These are phyloP conservation scores for Tetrapisispora fleetii DNA, from an alignment of 805 yeast genomes.

Conservation along the genomic window DNA sequence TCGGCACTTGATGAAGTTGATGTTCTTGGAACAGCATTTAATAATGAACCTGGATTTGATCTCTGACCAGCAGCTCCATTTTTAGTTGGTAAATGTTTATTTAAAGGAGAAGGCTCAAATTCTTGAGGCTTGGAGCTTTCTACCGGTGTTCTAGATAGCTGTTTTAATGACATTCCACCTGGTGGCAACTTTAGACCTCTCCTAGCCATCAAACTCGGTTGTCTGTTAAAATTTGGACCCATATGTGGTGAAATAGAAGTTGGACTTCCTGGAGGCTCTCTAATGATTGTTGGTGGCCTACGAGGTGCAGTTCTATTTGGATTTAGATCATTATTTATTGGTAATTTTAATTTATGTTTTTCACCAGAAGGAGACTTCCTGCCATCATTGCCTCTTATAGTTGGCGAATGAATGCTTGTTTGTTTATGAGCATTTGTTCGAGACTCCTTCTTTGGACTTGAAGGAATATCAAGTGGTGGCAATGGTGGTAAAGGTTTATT, in stretches of 20 bases:
- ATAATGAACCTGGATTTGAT: conserved; percentile 24
- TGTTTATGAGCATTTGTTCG: neutral
- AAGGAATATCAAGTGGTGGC: neutral
- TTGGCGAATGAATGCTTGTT: neutral
- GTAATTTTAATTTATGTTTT: neutral
- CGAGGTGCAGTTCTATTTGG: conserved; percentile 24
- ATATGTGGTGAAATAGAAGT: conserved; percentile 9
- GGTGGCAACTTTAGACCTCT: conserved; percentile 65
- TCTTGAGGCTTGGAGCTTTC: conserved; percentile 16
- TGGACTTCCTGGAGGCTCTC: conserved; percentile 26
- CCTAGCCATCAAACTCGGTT: conserved; percentile 74
- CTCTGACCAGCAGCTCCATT: conserved; percentile 13
- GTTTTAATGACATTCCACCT: conserved; percentile 28
- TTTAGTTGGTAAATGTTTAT: conserved; percentile 8
- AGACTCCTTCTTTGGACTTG: neutral
- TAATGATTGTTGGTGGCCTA: conserved; percentile 11
- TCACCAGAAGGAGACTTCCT: neutral
- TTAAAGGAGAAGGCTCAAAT: conserved; percentile 23
- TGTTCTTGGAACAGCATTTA: conserved; percentile 25
- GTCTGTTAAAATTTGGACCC: neutral
- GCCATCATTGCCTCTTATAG: neutral
- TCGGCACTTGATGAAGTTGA: conserved; percentile 25
- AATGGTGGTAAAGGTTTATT: conserved; percentile 37
- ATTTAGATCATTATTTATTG: conserved; percentile 9
- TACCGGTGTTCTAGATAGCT: conserved; percentile 10